These are phyloP conservation scores for Volvox africanus DNA, from an alignment of 139 green algal genomes.

Conservation along the genomic window DNA sequence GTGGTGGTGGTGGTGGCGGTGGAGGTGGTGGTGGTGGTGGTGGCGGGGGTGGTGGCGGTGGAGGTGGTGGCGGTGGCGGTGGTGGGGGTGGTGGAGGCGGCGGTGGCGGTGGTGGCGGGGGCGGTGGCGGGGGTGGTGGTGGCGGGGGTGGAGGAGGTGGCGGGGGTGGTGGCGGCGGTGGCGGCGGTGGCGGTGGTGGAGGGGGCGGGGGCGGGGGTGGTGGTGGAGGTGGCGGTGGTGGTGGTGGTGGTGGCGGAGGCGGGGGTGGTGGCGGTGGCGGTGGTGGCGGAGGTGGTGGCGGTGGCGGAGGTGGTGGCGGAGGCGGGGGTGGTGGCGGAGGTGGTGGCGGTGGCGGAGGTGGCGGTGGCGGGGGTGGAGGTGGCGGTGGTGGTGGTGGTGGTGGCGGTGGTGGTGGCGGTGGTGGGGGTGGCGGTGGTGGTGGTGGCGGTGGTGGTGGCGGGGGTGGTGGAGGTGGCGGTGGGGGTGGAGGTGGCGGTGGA, in stretches of 20 bases:
- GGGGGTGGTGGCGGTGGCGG: too few species aligned
- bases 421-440: too few species aligned
- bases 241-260: not conserved
- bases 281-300: not conserved
- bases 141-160: not conserved
- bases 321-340: not conserved
- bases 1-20: too few species aligned
- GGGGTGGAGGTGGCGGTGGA: too few species aligned
- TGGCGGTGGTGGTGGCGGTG: not conserved
- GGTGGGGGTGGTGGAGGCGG: not conserved
- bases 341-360: not conserved
- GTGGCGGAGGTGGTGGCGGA: not conserved
- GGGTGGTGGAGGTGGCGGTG: too few species aligned
- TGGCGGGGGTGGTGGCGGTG: not conserved
- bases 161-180: too few species aligned
- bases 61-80: not conserved
- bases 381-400: not conserved
- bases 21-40: not conserved
- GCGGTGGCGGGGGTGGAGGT: not conserved
- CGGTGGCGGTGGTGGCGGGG: not conserved
- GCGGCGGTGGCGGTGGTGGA: too few species aligned
- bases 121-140: too few species aligned
- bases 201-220: too few species aligned
- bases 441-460: not conserved
- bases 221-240: not conserved